Evolutionary conservation across 495 filamentous ascomycete genomes (phyloP).

Genomic region (Chaetomium fimeti): DNA sequence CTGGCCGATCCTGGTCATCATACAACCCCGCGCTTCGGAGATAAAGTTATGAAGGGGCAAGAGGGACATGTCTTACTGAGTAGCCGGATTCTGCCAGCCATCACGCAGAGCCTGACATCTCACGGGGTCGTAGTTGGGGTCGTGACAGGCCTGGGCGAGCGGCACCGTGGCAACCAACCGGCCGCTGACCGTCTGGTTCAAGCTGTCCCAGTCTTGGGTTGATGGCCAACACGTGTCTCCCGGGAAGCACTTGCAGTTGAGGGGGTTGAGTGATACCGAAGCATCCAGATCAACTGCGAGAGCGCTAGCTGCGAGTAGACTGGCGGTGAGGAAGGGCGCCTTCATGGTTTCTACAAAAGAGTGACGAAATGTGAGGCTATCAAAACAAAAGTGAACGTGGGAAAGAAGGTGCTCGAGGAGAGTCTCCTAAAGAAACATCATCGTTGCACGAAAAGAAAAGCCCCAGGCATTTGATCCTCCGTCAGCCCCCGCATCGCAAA

Average conservation of each 20-base stretch:
- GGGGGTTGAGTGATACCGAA: background rate
- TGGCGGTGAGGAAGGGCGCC: conserved; percentile 20
- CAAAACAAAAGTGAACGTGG: conserved; percentile 7
- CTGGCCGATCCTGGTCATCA: background rate
- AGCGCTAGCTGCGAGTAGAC: conserved; percentile 24
- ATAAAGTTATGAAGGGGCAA: background rate
- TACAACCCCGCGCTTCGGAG: conserved; percentile 6
- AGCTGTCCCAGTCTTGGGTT: conserved; percentile 38
- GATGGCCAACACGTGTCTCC: conserved; percentile 52
- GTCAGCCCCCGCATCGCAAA: background rate
- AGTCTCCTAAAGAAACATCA: conserved; percentile 12
- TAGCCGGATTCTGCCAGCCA: conserved; percentile 33
- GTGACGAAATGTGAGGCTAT: conserved; percentile 1
- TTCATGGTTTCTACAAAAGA: conserved; percentile 25
- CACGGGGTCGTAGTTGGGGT: conserved; percentile 30
- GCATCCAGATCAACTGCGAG: conserved; percentile 8
- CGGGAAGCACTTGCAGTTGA: conserved; percentile 54
- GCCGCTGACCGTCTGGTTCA: conserved; percentile 48
- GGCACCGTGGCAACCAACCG: conserved; percentile 53
- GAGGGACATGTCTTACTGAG: conserved; percentile 34
- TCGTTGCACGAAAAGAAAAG: background rate
- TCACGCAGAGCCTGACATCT: conserved; percentile 28
- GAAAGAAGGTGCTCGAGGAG: conserved; percentile 1
- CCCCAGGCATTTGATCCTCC: conserved; percentile 3
- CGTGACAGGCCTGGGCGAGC: conserved; percentile 51